Conservation (phyloP, 148 eudicot genomes). For the Fagopyrum esculentum region DNA sequence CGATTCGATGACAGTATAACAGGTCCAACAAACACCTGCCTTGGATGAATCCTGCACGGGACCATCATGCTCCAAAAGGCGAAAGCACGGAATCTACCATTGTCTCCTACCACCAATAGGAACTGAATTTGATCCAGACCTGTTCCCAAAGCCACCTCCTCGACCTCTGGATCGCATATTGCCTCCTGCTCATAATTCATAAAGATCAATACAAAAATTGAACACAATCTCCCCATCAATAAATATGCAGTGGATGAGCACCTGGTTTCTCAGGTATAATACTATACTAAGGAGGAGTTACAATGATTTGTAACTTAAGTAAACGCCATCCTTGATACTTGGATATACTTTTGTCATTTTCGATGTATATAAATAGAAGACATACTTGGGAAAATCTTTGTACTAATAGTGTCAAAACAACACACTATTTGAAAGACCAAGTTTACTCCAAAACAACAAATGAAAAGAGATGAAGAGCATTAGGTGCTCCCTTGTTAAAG, state of each 20-base stretch:
- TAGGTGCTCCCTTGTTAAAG: neutral
- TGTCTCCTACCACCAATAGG: slow-evolving; percentile 58
- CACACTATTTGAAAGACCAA: too few relatives aligned
- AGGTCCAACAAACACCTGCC: neutral
- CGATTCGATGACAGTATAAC: neutral
- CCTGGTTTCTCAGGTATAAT: neutral
- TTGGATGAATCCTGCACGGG: neutral
- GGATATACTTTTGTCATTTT: too few relatives aligned
- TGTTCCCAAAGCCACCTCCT: slow-evolving; percentile 59
- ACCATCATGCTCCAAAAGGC: neutral
- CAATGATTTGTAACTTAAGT: too few relatives aligned
- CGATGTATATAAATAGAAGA: too few relatives aligned
- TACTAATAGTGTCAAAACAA: too few relatives aligned
- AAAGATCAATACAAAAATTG: neutral
- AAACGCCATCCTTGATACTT: too few relatives aligned
- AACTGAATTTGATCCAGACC: slow-evolving; percentile 59
- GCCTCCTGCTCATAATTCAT: slow-evolving; percentile 40
- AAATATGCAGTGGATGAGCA: too few relatives aligned
- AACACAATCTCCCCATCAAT: neutral
- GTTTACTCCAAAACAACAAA: neutral
- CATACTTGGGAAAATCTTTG: too few relatives aligned
- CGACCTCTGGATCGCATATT: slow-evolving; percentile 88
- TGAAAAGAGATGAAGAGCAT: neutral
- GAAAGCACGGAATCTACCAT: slow-evolving; percentile 30
- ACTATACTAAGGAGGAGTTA: neutral